Base-by-base conservation (phyloP, 306 rosid genomes). In the Lathyrus oleraceus region DNA sequence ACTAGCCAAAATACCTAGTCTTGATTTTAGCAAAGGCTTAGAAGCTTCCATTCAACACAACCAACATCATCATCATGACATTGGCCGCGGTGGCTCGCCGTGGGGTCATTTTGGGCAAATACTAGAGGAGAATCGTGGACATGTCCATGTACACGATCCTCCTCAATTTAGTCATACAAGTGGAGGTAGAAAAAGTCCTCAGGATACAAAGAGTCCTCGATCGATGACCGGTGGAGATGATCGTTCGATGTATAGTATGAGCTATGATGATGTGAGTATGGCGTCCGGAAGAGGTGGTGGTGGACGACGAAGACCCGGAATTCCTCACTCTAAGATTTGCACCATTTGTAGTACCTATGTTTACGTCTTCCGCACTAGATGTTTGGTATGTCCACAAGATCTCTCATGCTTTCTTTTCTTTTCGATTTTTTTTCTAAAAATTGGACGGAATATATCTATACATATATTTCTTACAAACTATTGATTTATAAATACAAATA, bases 321-420 rank as follows among this genome's bases (percentile, higher is more conserved):
- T 91, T 76, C 94, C 91, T 44, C 94, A 91, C 82, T 82, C 96
- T 15, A 85, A 87, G 57, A 91, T 89, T 40, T 91, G 96, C 44
- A 54, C 97, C 62, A 61, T 80, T 51, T 91, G 97, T 62, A 77
- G 68, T 42, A 87, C 82, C 38, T 87, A 87, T 65, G 58, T 73
- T 72, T 84, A 85, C 57, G 44, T 91, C 12, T 83, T 91, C 76
- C 83, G 90, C 3, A 86, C 88, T 38, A 84, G 94, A 65, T 91
- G 97, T 74, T 61, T 85, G 83, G 94, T 88, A 84, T 8, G 80
- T 49, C 11, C 14, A 27, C 10, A 57, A 28, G 9, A 15, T 25
- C 0, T 57, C 39, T 27, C 5, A 7, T 7, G 3, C 10, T 25
- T 8, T 11, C 15, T 21, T 54, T 54, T 20, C 32, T 20, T 4